These are phyloP conservation scores for Gymnopus androsaceus DNA, from an alignment of 1,284 basidiomycete genomes.

Conservation along the genomic window DNA sequence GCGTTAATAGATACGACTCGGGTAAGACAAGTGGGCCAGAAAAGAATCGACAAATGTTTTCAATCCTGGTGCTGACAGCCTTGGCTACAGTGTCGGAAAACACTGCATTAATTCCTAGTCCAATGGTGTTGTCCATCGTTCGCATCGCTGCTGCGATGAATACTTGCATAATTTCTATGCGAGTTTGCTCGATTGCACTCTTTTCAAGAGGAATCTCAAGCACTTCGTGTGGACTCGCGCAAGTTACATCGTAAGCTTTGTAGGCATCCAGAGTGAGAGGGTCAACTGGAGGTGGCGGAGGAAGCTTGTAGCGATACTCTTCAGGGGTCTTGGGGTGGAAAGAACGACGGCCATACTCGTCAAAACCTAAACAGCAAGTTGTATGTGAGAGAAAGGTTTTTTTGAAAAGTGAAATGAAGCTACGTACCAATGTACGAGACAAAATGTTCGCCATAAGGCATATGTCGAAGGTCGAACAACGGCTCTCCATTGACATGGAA, in stretches of 20 bases:
- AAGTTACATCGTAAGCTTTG: not conserved
- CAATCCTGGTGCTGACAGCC: not conserved
- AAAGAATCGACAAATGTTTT: not conserved
- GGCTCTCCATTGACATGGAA: not conserved
- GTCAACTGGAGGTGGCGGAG: not conserved
- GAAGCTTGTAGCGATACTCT: slow-evolving; percentile 1
- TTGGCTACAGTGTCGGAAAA: not conserved
- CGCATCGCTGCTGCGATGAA: not conserved
- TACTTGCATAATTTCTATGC: not conserved
- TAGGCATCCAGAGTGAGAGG: not conserved
- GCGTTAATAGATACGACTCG: not conserved
- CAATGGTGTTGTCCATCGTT: not conserved
- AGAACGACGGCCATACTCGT: not conserved
- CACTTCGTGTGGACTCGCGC: not conserved
- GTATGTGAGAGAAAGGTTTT: no score
- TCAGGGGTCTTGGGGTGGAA: not conserved
- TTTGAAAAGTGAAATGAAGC: not conserved
- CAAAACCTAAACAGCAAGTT: not conserved
- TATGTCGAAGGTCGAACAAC: not conserved
- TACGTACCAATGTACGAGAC: not conserved
- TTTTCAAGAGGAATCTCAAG: not conserved
- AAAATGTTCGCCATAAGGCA: not conserved
- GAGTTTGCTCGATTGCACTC: not conserved
- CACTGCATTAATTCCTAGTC: not conserved
- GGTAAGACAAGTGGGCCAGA: not conserved